phyloP scores from a whole-genome alignment of 164 flowering plant species.

The Protea cynaroides region DNA sequence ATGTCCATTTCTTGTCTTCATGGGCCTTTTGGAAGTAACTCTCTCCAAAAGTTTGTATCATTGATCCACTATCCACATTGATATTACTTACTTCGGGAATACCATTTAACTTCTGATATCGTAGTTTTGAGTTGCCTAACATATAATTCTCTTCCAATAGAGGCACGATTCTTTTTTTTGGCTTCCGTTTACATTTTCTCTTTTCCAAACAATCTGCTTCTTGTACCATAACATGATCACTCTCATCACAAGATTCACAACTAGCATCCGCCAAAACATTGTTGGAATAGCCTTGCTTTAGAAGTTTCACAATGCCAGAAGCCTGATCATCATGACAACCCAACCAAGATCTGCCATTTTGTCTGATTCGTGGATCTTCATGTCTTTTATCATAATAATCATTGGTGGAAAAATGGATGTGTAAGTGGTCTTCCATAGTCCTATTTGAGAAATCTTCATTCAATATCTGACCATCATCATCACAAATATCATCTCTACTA shows the following conservation, averaged over 20 bases:
- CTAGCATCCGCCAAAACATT: constrained; percentile 14
- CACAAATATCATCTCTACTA: constrained; percentile 45
- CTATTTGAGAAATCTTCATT: constrained; percentile 19
- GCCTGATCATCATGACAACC: constrained; percentile 19
- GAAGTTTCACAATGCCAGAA: constrained; percentile 7
- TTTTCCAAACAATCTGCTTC: constrained; percentile 29
- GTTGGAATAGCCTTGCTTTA: constrained; percentile 10
- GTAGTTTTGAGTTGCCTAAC: constrained; percentile 10
- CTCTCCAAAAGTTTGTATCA: not conserved
- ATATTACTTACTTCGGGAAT: constrained; percentile 12
- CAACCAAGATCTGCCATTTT: constrained; percentile 18
- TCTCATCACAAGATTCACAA: constrained; percentile 22
- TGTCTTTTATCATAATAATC: constrained; percentile 11
- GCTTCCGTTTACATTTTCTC: constrained; percentile 32
- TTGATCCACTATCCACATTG: constrained; percentile 15
- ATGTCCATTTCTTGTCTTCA: constrained; percentile 9
- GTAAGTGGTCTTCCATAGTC: constrained; percentile 16
- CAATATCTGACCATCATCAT: constrained; percentile 20
- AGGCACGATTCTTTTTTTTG: constrained; percentile 45
- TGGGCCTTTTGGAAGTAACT: constrained; percentile 3
- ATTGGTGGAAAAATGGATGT: constrained; percentile 8
- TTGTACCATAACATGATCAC: constrained; percentile 12
- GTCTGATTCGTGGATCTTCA: constrained; percentile 12
- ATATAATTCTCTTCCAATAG: constrained; percentile 25
- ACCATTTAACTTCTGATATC: constrained; percentile 26